A percentile compares a stretch with the other conserved stretches of the same genome.
phyloP scores from a whole-genome alignment of 2,329 filamentous ascomycete genomes.

The Phoma sp. region DNA sequence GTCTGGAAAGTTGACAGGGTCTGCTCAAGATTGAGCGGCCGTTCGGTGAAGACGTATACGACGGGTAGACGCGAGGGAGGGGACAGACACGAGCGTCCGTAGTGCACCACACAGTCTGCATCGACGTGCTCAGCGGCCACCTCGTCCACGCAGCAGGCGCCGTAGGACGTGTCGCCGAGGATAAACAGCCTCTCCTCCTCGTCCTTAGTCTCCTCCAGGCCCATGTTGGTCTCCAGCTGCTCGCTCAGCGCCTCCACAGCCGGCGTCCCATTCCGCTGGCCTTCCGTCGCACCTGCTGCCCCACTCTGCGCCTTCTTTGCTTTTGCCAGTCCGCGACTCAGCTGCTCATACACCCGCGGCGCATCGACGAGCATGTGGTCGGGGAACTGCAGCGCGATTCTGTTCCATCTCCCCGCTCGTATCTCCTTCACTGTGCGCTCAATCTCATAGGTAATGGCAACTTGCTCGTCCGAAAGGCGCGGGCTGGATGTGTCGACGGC shows the following conservation, averaged over 20 bases:
- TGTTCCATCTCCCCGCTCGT: conserved; percentile 71
- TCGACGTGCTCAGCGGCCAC: conserved; percentile 92
- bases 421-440: conserved; percentile 80
- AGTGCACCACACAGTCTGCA: conserved; percentile 92
- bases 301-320: conserved; percentile 24
- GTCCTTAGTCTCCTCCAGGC: conserved; percentile 24
- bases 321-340: conserved; percentile 62
- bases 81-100: conserved; percentile 89
- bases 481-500: conserved; percentile 46
- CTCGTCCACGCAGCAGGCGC: conserved; percentile 96
- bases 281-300: background rate
- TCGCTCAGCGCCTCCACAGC: conserved; percentile 27
- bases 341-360: conserved; percentile 74
- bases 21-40: conserved; percentile 68
- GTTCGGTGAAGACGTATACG: conserved; percentile 86
- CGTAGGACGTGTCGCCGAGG: conserved; percentile 94
- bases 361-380: conserved; percentile 91
- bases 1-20: conserved; percentile 69
- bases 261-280: background rate
- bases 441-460: conserved; percentile 84
- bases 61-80: conserved; percentile 88
- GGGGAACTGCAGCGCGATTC: conserved; percentile 92
- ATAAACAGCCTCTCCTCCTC: conserved; percentile 72
- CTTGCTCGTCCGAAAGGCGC: conserved; percentile 69
- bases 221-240: conserved; percentile 24